phyloP scores from a whole-genome alignment of 129 eudicot species.

The Arctium minus region DNA sequence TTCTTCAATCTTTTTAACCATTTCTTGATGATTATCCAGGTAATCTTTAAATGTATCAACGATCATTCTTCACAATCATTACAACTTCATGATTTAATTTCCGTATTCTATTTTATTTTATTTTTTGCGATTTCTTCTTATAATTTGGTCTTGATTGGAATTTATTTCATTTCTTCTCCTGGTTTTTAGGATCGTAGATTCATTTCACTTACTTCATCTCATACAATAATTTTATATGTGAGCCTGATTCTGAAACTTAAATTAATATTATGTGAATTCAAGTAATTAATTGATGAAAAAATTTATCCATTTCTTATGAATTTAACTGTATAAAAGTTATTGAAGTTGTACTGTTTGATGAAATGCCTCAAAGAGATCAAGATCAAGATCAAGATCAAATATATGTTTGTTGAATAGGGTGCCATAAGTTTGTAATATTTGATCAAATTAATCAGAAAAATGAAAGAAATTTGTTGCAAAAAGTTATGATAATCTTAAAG shows the following conservation, averaged over 20 bases:
- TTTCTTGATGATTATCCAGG: slow-evolving; percentile 31
- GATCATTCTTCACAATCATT: neutral
- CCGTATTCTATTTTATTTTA: no score
- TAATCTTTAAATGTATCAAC: neutral
- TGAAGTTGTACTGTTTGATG: neutral
- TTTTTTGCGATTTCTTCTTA: neutral
- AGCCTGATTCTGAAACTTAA: neutral
- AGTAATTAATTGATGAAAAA: neutral
- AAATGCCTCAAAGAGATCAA: slow-evolving; percentile 13
- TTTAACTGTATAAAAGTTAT: neutral
- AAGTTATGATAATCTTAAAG: slow-evolving; percentile 7
- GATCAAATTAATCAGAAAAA: neutral
- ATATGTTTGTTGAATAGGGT: neutral
- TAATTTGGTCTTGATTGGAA: neutral
- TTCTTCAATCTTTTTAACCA: slow-evolving; percentile 1
- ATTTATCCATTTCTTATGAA: slow-evolving; percentile 2
- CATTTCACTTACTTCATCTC: neutral
- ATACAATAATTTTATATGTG: neutral
- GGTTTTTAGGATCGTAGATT: slow-evolving; percentile 19
- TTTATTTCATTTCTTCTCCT: neutral
- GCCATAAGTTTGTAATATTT: neutral
- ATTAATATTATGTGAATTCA: neutral
- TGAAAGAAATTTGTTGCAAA: neutral
- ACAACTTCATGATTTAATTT: neutral
- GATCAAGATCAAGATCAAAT: neutral